A percentile compares a stretch with the other conserved stretches of the same genome.
These are phyloP conservation scores for Astraeus odoratus DNA, from an alignment of 768 basidiomycete genomes.

Conservation along the genomic window DNA sequence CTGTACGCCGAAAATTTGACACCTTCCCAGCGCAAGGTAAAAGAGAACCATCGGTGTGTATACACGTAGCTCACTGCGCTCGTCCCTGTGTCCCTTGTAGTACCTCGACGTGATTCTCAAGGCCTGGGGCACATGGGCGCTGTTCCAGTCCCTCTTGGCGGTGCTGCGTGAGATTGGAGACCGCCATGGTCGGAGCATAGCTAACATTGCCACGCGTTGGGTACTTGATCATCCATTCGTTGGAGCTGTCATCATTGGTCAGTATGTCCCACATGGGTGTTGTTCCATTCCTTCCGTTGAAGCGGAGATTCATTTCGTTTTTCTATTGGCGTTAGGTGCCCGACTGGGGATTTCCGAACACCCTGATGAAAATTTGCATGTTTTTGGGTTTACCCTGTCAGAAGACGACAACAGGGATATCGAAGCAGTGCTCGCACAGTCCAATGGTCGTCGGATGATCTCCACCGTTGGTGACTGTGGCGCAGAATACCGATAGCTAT, in stretches of 20 bases:
- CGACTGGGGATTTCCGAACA: conserved; percentile 74
- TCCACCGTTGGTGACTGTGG: conserved; percentile 76
- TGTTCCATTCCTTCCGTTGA: conserved; percentile 5
- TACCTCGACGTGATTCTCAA: conserved; percentile 79
- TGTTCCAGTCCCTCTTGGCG: conserved; percentile 62
- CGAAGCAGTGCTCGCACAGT: conserved; percentile 52
- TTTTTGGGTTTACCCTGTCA: conserved; percentile 52
- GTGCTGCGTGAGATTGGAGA: conserved; percentile 60
- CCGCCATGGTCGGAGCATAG: conserved; percentile 59
- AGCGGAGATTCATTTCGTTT: neutral
- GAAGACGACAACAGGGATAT: conserved; percentile 55
- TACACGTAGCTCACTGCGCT: neutral
- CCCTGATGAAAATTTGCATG: conserved; percentile 57
- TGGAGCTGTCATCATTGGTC: conserved; percentile 76
- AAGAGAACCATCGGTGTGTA: neutral
- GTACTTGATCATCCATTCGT: conserved; percentile 73
- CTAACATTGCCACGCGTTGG: conserved; percentile 79
- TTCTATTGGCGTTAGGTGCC: conserved; percentile 39
- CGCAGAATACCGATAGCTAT: conserved; percentile 70
- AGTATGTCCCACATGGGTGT: neutral
- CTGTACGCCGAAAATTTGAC: conserved; percentile 60
- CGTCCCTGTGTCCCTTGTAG: conserved; percentile 30
- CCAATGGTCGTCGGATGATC: conserved; percentile 58
- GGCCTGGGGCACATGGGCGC: conserved; percentile 72
- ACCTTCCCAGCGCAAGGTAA: conserved; percentile 80